A percentile compares a stretch with the other conserved stretches of the same genome.
These are phyloP conservation scores for Quercus lobata DNA, from an alignment of 331 rosid species.

Conservation along the genomic window DNA sequence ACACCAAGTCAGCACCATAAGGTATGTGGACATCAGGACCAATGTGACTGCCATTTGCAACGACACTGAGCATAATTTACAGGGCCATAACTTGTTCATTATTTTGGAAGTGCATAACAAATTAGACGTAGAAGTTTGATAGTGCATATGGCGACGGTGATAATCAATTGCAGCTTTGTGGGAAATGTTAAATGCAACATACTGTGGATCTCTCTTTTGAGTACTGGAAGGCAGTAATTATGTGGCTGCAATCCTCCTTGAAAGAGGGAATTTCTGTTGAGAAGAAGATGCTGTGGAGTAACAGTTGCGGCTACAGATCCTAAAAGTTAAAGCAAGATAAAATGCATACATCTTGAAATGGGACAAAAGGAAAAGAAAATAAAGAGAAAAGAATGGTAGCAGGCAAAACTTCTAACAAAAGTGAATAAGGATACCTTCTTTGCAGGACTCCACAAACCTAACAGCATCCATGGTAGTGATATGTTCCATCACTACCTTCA, in stretches of 20 bases:
- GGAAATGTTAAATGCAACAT: conserved; percentile 22
- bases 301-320: conserved; percentile 87
- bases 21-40: background rate
- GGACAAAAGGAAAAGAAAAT: background rate
- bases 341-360: background rate
- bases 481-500: conserved; percentile 96
- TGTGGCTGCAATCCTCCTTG: conserved; percentile 98
- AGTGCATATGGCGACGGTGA: background rate
- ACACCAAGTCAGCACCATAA: background rate
- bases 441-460: conserved; percentile 67
- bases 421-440: conserved; percentile 47
- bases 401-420: background rate
- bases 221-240: conserved; percentile 88
- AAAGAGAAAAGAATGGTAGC: background rate
- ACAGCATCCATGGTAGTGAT: conserved; percentile 86
- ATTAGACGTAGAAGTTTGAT: background rate
- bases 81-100: background rate
- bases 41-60: background rate
- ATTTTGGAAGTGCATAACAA: background rate
- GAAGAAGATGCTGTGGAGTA: conserved; percentile 92
- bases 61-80: background rate
- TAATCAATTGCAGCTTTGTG: background rate
- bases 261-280: conserved; percentile 81
- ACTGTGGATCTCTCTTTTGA: conserved; percentile 88
- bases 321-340: conserved; percentile 19